Base-by-base conservation (phyloP, 108 stramenopile species). In the Nitzschia sp. region DNA sequence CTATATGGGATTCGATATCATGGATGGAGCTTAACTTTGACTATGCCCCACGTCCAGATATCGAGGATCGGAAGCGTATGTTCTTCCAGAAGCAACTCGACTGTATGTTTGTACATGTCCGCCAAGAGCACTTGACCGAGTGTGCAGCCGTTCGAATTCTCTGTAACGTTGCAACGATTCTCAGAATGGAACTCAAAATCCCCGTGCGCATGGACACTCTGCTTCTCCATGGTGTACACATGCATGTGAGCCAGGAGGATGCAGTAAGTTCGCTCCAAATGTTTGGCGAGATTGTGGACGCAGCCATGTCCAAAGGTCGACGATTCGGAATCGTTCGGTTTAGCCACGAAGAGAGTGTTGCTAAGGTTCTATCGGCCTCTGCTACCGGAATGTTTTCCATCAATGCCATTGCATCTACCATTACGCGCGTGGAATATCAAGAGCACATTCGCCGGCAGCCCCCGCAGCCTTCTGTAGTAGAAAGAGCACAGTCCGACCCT, bases 71-170 rank as follows among this genome's bases (percentile, higher is more conserved):
- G 54, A 74, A 67, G 30, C 55, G 65, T 27, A n/a, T 45, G 6
- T 65, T 75, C 23, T 13, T 75, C 3, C 74, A 68, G 48, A 75
- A 68, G 53, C 65, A 70, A 27, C 60, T 81, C 26, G 63, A 72
- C 24, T 33, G 3, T 2, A 55, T 81, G 21, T 76, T 82, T 31
- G 49, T 63, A 21, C 72, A 75, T 31, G 81, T 73, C 18, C 63
- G 73, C 18, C 66, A 72, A 33, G 77, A 71, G 27, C 42, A 53
- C 15, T 27, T 82, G 25, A 46, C 54, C 17, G 68, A 48, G 42
- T 54, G 54, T 33, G 77, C 54, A 11, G 77, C 72, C 3, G 30
- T 68, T 4, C 77, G 68, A 66, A 65, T 75, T 13, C 58, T 82
- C 17, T 24, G 45, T 15, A 25, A 57, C 24, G 68, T 82, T 21